A percentile compares a stretch with the other conserved stretches of the same genome.
Conservation (phyloP, 2,329 filamentous ascomycete species). For the Colletotrichum plurivorum region DNA sequence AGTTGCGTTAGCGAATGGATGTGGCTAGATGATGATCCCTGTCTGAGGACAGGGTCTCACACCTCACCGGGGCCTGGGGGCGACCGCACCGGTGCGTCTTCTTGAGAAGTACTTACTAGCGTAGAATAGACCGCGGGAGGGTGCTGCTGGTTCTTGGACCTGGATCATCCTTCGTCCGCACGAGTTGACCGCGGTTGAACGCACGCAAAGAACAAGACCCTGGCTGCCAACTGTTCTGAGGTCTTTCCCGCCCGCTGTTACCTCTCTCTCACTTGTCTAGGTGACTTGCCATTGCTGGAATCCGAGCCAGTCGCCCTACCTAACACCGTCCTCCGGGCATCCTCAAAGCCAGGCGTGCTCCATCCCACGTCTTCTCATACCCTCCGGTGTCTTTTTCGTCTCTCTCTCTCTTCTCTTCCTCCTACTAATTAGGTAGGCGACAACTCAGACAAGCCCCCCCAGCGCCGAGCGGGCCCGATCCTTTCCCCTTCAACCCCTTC, state of each 20-base stretch:
- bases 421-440: neutral
- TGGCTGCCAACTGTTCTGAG: conserved; percentile 1
- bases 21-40: conserved; percentile 36
- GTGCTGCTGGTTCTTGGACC: conserved; percentile 31
- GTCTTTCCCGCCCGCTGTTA: conserved; percentile 4
- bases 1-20: conserved; percentile 34
- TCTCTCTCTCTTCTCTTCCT: conserved; percentile 3
- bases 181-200: conserved; percentile 25
- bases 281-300: conserved; percentile 1
- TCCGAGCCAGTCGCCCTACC: no score
- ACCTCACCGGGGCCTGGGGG: conserved; percentile 27
- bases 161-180: conserved; percentile 37
- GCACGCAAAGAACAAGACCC: conserved; percentile 19
- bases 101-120: no score
- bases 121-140: conserved; percentile 1
- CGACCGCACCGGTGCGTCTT: conserved; percentile 16
- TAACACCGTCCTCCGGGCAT: no score
- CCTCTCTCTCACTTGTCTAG: neutral
- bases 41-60: conserved; percentile 36
- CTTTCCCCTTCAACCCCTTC: neutral
- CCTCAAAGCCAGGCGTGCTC: no score
- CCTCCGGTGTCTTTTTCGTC: conserved; percentile 1
- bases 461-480: conserved; percentile 10
- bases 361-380: neutral
- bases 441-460: conserved; percentile 24